These are phyloP conservation scores for Megacollybia marginata DNA, from an alignment of 768 basidiomycete genomes.

Conservation along the genomic window DNA sequence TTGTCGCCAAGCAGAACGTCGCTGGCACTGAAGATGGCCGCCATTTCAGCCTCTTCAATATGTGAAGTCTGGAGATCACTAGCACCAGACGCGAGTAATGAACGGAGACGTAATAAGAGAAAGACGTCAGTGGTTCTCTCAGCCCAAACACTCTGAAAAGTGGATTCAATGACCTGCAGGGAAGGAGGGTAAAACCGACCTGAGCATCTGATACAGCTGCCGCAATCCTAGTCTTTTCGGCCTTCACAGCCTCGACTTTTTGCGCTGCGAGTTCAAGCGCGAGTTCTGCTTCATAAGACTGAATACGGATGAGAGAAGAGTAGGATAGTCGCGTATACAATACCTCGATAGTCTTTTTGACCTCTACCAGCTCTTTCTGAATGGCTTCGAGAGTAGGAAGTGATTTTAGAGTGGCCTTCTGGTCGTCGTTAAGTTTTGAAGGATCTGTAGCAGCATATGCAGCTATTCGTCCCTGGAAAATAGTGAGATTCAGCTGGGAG, in stretches of 20 bases:
- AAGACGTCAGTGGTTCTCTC: constrained; percentile 45
- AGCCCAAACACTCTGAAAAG: constrained; percentile 32
- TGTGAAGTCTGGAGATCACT: constrained; percentile 16
- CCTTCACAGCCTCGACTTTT: constrained; percentile 48
- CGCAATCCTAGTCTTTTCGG: constrained; percentile 46
- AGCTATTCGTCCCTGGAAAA: constrained; percentile 59
- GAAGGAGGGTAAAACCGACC: constrained; percentile 27
- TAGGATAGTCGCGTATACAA: constrained; percentile 8
- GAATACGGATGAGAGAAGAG: constrained; percentile 2
- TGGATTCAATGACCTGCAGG: neutral
- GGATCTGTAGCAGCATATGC: constrained; percentile 59
- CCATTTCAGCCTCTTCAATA: constrained; percentile 43
- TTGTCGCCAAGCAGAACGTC: constrained; percentile 54
- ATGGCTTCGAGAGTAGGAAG: constrained; percentile 73
- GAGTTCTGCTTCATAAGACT: constrained; percentile 62
- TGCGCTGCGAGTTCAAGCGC: constrained; percentile 47
- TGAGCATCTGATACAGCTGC: constrained; percentile 51
- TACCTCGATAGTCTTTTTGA: constrained; percentile 83
- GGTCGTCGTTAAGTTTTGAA: constrained; percentile 83
- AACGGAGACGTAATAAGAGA: constrained; percentile 51
- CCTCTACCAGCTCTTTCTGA: constrained; percentile 76
- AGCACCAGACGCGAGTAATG: constrained; percentile 34
- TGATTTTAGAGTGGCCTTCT: constrained; percentile 64
- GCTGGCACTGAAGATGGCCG: constrained; percentile 44
- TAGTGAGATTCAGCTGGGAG: constrained; percentile 1